A percentile compares a stretch with the other conserved stretches of the same genome.
phyloP scores from a whole-genome alignment of 768 basidiomycete genomes.

The Pleurotus cornucopiae region DNA sequence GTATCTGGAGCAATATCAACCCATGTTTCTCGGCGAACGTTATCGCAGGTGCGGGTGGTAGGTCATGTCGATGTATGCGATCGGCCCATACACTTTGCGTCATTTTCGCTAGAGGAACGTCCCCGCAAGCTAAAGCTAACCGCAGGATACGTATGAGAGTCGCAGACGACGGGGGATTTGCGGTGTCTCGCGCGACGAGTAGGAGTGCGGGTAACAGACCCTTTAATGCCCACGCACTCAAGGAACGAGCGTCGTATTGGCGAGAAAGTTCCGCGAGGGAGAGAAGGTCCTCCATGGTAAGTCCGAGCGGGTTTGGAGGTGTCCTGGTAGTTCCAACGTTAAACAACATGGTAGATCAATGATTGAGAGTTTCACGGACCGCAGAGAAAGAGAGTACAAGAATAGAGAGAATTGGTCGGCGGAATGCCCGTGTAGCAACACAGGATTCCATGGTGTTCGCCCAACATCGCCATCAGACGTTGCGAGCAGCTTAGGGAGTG shows the following conservation, averaged over 20 bases:
- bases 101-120: constrained; percentile 18
- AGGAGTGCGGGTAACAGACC: constrained; percentile 19
- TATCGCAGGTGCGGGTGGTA: constrained; percentile 25
- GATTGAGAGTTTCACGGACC: constrained; percentile 23
- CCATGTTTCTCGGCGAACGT: constrained; percentile 22
- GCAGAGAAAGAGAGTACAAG: constrained; percentile 32
- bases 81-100: constrained; percentile 29
- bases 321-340: constrained; percentile 13
- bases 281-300: constrained; percentile 30
- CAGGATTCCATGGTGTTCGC: constrained; percentile 24
- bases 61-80: constrained; percentile 24
- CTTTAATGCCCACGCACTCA: constrained; percentile 31
- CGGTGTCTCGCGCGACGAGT: constrained; percentile 20
- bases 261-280: constrained; percentile 36
- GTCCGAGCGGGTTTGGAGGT: constrained; percentile 18
- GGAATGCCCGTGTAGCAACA: constrained; percentile 33
- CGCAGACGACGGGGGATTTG: constrained; percentile 24
- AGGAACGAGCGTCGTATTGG: constrained; percentile 32
- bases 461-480: constrained; percentile 13
- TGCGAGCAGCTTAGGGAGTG: constrained; percentile 16
- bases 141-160: constrained; percentile 28
- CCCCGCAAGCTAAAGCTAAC: constrained; percentile 27
- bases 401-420: constrained; percentile 33
- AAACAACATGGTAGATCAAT: too few relatives aligned
- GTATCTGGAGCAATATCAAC: constrained; percentile 22